phyloP scores from a whole-genome alignment of 177 flowering plant species.

The Telopea speciosissima region DNA sequence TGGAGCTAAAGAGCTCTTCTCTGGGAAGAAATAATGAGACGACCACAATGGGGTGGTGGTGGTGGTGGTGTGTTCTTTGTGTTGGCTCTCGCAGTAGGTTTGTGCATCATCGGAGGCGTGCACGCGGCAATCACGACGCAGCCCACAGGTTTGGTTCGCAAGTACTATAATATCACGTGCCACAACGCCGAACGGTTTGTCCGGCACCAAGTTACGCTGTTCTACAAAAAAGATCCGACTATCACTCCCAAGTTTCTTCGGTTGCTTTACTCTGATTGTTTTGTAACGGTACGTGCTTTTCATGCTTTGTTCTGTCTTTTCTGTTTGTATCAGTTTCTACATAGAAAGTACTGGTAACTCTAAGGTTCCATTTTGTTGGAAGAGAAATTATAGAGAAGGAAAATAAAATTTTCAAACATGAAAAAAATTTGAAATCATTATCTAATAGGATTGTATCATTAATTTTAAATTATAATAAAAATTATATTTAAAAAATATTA shows the following conservation, averaged over 20 bases:
- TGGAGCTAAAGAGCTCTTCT: no score
- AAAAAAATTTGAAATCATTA: no score
- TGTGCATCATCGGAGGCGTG: not conserved
- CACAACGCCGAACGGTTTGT: conserved; percentile 42
- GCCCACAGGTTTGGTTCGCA: conserved; percentile 29
- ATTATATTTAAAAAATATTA: no score
- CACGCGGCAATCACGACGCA: conserved; percentile 22
- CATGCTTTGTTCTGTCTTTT: not conserved
- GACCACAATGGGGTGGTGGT: not conserved
- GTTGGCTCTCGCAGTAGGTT: not conserved
- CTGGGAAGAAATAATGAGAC: not conserved
- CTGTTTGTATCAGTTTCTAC: not conserved
- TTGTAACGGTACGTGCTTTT: conserved; percentile 40
- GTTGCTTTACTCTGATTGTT: conserved; percentile 68
- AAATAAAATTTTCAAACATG: no score
- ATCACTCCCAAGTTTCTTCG: conserved; percentile 53
- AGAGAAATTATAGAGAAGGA: not conserved
- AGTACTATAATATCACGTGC: conserved; percentile 52
- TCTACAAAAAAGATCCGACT: conserved; percentile 33
- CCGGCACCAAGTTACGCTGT: conserved; percentile 39
- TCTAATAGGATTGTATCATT: no score
- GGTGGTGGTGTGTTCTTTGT: not conserved
- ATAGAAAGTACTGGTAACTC: no score
- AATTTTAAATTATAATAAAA: no score
- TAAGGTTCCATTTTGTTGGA: not conserved